A percentile compares a stretch with the other conserved stretches of the same genome.
These are phyloP conservation scores for Podila epicladia DNA, from an alignment of 192 early-diverging fungal species.

Conservation along the genomic window DNA sequence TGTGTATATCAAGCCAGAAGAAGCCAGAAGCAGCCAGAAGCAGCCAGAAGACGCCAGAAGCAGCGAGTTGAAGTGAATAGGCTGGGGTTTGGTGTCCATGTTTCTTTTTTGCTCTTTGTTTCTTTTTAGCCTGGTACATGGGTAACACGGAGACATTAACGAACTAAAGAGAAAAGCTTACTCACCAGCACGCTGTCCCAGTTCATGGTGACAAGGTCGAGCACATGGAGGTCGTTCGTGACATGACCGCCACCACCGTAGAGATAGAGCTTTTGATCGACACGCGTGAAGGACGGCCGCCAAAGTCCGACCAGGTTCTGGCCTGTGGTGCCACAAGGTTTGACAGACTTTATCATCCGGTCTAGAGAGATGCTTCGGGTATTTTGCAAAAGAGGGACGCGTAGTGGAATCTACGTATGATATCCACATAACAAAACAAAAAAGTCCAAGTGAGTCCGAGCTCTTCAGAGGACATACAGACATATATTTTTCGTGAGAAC, in stretches of 20 bases:
- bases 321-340: conserved; percentile 59
- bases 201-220: conserved; percentile 54
- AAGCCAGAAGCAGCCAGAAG: no score
- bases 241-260: conserved; percentile 67
- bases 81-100: background rate
- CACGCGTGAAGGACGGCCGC: conserved; percentile 64
- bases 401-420: no score
- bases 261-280: conserved; percentile 59
- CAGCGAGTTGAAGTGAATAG: no score
- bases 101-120: no score
- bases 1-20: background rate
- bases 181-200: conserved; percentile 66
- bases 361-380: background rate
- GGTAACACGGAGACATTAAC: no score
- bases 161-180: background rate
- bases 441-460: no score
- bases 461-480: no score
- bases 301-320: conserved; percentile 64
- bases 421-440: no score
- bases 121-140: no score
- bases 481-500: no score
- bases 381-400: background rate
- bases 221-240: conserved; percentile 64
- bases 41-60: no score
- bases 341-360: conserved; percentile 52